Evolutionary conservation across 2,329 filamentous ascomycete species (phyloP), one percentile per base, ranked within the genome.

Genomic region (Diaporthe ampelina): DNA sequence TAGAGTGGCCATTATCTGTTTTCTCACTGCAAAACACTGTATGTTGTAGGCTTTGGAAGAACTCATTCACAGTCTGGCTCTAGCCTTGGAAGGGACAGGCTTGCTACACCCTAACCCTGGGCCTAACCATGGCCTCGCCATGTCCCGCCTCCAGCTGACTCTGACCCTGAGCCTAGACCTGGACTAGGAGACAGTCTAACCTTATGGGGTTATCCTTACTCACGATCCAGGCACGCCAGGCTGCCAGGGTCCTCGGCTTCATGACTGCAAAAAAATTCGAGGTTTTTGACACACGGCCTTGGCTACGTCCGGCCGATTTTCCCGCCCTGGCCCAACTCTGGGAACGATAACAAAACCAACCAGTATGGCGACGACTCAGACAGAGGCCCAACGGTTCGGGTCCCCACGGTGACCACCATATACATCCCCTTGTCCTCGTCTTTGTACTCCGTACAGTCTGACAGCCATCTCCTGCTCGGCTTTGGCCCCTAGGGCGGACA

Each of bases 221-320:
- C 63, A 68, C 63, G 63, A 68, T 68, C 48, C 63, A 40, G 63
- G 63, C 48, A n/a, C 63, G 48, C 17, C 63, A 67, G 45, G 61
- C 45, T 52, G 48, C 17, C 63, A 67, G 45, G 61, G 61, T 52
- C 45, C 61, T 50, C 29, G 48, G 63, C 63, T 54, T 54, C 48
- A 68, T 40, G 32, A 26, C 48, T 54, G 48, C 17, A 68, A 68
- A 68, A 67, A 68, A 54, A 68, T 26, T 54, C 29, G 45, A 37
- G 32, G 48, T 26, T 68, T 68, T 68, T 35, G 63, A 68, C 32
- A 68, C 61, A 67, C 13, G 45, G 63, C 63, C 63, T 40, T 68
- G 63, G 48, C 45, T 54, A 15, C 32, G 40, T n/a, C 26, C 40
- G 59, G 24, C 59, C 19, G 5, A 32, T 48, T 65, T 24, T 48